Percentiles rank a stretch among this genome's conserved stretches.
These are phyloP conservation scores for Fusarium sp. DNA, from an alignment of 2,329 filamentous ascomycete species.

Conservation along the genomic window DNA sequence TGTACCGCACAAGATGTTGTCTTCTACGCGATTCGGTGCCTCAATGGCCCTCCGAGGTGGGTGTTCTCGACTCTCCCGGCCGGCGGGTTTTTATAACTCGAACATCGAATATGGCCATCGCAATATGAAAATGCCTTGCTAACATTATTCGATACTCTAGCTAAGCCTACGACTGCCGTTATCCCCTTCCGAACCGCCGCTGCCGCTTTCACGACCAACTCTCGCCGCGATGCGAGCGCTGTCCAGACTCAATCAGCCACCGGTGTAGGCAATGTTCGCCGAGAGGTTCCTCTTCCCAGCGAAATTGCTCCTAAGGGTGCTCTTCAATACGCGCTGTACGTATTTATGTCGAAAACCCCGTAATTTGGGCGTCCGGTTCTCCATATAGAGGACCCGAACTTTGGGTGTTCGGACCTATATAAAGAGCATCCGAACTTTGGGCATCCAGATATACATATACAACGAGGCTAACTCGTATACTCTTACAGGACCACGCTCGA, in stretches of 20 bases:
- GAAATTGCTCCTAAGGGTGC: constrained; percentile 83
- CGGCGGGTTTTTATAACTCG: constrained; percentile 41
- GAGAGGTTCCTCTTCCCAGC: constrained; percentile 80
- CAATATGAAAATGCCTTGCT: constrained; percentile 20
- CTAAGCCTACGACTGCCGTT: constrained; percentile 72
- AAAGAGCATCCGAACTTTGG: background rate
- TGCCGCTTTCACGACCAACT: constrained; percentile 73
- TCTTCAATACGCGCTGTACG: constrained; percentile 88
- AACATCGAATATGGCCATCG: constrained; percentile 11
- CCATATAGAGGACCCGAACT: background rate
- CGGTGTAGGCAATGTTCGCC: constrained; percentile 66
- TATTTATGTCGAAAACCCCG: constrained; percentile 38
- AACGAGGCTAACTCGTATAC: background rate
- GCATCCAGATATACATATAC: background rate
- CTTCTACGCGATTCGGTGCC: constrained; percentile 62
- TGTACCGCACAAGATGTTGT: constrained; percentile 55
- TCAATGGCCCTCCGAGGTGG: constrained; percentile 65
- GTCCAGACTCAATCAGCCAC: constrained; percentile 65
- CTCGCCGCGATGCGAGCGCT: constrained; percentile 71
- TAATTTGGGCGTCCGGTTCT: background rate
- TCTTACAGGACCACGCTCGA: constrained; percentile 77
- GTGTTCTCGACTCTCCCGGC: constrained; percentile 35
- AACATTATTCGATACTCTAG: constrained; percentile 55
- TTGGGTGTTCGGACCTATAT: background rate
- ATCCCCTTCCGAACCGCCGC: constrained; percentile 72